These are phyloP conservation scores for Saccharomycopsis malanga DNA, from an alignment of 805 yeast species.

Conservation along the genomic window DNA sequence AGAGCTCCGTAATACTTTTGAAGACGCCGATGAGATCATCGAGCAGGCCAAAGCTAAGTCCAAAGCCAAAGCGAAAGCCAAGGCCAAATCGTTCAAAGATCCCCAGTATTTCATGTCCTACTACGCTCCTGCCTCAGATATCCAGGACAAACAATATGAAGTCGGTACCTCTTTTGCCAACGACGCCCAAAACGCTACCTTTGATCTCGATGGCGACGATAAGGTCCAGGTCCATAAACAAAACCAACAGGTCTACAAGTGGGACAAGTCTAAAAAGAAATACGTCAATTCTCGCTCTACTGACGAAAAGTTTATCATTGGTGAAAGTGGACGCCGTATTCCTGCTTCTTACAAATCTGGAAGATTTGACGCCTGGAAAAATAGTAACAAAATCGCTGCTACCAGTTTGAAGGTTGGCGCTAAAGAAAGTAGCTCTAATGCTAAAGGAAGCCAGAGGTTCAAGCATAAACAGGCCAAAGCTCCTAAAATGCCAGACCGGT, in stretches of 20 bases:
- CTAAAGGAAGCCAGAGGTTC: conserved; percentile 38
- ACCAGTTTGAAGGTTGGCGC: conserved; percentile 46
- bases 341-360: conserved; percentile 93
- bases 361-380: conserved; percentile 86
- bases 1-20: conserved; percentile 42
- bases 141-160: conserved; percentile 72
- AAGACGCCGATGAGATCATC: conserved; percentile 42
- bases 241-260: conserved; percentile 57
- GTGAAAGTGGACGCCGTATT: conserved; percentile 87
- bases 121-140: conserved; percentile 72
- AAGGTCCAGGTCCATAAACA: conserved; percentile 63
- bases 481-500: conserved; percentile 87
- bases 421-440: conserved; percentile 28
- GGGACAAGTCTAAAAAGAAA: conserved; percentile 93
- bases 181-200: conserved; percentile 79
- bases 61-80: conserved; percentile 24
- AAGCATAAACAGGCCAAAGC: conserved; percentile 70
- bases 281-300: conserved; percentile 74
- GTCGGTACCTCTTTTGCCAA: conserved; percentile 58
- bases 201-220: conserved; percentile 71
- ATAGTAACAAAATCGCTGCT: conserved; percentile 52
- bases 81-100: conserved; percentile 58
- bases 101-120: conserved; percentile 78
- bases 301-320: conserved; percentile 81
- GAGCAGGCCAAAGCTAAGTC: conserved; percentile 24